Evolutionary conservation across 176 grass and related monocot species (phyloP).

Genomic region (Musa itinerans): DNA sequence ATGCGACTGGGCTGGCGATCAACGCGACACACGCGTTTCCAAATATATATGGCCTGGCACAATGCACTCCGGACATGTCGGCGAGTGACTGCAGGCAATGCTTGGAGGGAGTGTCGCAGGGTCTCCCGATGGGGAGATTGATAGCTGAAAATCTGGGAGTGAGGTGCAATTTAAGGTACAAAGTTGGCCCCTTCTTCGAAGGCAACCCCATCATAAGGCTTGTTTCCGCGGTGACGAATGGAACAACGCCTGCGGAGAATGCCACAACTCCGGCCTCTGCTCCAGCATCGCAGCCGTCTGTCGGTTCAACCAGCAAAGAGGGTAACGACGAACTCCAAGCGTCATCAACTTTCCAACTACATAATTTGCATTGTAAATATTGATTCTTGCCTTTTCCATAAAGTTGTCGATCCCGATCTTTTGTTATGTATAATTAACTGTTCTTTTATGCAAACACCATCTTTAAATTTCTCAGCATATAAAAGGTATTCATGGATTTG

Average conservation of each 20-base stretch:
- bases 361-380: too few relatives aligned
- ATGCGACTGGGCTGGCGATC: constrained; percentile 21
- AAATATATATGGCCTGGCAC: constrained; percentile 46
- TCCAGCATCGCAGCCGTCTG: too few relatives aligned
- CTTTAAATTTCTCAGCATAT: too few relatives aligned
- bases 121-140: not conserved
- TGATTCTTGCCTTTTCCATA: too few relatives aligned
- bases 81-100: constrained; percentile 28
- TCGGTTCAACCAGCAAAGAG: too few relatives aligned
- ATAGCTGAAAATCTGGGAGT: constrained; percentile 18
- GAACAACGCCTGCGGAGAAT: not conserved
- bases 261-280: too few relatives aligned
- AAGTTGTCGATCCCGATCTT: too few relatives aligned
- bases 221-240: not conserved
- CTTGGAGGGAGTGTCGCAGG: not conserved
- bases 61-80: constrained; percentile 66
- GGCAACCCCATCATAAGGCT: constrained; percentile 36
- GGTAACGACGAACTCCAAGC: too few relatives aligned
- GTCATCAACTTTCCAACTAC: too few relatives aligned
- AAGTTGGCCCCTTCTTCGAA: constrained; percentile 32
- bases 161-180: constrained; percentile 45
- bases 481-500: not conserved
- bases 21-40: constrained; percentile 32
- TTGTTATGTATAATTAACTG: too few relatives aligned
- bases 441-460: too few relatives aligned